Percentiles rank a stretch among this genome's conserved stretches.
Evolutionary conservation across 257 asterid species (phyloP).

Genomic region (Scutellaria minor): DNA sequence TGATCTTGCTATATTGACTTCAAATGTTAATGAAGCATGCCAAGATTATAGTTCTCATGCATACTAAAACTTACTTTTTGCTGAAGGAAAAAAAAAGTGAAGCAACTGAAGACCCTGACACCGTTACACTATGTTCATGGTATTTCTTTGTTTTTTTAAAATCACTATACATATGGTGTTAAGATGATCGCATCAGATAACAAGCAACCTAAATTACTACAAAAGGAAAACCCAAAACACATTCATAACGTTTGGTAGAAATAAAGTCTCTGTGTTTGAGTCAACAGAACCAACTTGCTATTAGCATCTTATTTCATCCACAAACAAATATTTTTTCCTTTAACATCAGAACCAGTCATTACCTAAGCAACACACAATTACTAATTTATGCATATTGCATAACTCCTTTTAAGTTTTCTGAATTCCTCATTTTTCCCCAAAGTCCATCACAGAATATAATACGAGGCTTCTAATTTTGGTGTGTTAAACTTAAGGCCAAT

Average conservation of each 20-base stretch:
- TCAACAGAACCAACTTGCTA: background rate
- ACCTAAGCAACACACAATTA: background rate
- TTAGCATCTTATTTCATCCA: background rate
- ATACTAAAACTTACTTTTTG: background rate
- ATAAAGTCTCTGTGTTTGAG: background rate
- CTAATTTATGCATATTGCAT: background rate
- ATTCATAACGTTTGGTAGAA: background rate
- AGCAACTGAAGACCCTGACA: conserved; percentile 2
- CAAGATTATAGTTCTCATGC: conserved; percentile 2
- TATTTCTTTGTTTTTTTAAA: background rate
- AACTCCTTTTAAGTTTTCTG: background rate
- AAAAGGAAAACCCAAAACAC: conserved; percentile 10
- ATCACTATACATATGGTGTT: background rate
- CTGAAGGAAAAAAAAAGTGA: conserved; percentile 1
- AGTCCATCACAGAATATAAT: background rate
- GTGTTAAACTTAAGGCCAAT: background rate
- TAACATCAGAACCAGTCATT: background rate
- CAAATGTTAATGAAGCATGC: background rate
- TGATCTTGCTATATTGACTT: conserved; percentile 21
- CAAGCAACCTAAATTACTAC: conserved; percentile 3
- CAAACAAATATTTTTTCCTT: background rate
- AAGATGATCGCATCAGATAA: background rate
- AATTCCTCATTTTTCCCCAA: background rate
- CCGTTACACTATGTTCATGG: background rate
- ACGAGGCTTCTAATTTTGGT: background rate